A percentile compares a stretch with the other conserved stretches of the same genome.
Evolutionary conservation across 2,329 filamentous ascomycete species (phyloP).

Genomic region (Dactylellina sp.): DNA sequence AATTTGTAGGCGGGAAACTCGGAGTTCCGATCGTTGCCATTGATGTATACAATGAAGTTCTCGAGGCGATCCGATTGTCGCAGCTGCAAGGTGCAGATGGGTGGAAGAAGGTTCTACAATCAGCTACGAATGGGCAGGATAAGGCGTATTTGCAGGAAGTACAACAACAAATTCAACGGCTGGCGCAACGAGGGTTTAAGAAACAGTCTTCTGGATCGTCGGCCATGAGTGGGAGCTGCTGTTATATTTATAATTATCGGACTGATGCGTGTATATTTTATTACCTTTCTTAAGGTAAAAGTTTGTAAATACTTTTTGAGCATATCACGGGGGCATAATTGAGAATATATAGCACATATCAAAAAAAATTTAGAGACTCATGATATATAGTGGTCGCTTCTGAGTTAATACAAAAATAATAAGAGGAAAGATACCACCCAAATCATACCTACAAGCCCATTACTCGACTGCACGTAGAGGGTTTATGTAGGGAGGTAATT

Average conservation of each 20-base stretch:
- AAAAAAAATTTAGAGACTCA: too few species aligned
- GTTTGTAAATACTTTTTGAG: slow-evolving; percentile 58
- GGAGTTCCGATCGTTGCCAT: slow-evolving; percentile 83
- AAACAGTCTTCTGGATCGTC: slow-evolving; percentile 60
- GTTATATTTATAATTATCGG: slow-evolving; percentile 91
- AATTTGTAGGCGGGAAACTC: slow-evolving; percentile 71
- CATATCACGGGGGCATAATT: background rate
- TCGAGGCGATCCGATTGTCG: slow-evolving; percentile 80
- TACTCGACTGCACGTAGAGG: too few species aligned
- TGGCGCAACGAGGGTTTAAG: slow-evolving; percentile 72
- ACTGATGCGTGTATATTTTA: slow-evolving; percentile 88
- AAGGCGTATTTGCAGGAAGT: slow-evolving; percentile 85
- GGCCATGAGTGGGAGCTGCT: slow-evolving; percentile 72
- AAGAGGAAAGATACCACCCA: too few species aligned
- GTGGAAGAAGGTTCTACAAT: slow-evolving; percentile 85
- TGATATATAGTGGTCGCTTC: too few species aligned
- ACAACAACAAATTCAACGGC: slow-evolving; percentile 76
- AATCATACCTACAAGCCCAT: too few species aligned
- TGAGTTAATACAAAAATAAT: too few species aligned
- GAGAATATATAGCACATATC: background rate
- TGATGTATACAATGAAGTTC: slow-evolving; percentile 84
- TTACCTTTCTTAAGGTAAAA: slow-evolving; percentile 70
- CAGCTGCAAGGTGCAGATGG: slow-evolving; percentile 81
- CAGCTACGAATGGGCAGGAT: slow-evolving; percentile 68
- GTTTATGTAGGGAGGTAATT: too few species aligned